These are phyloP conservation scores for Gentiana dahurica DNA, from an alignment of 257 asterid genomes.

Conservation along the genomic window DNA sequence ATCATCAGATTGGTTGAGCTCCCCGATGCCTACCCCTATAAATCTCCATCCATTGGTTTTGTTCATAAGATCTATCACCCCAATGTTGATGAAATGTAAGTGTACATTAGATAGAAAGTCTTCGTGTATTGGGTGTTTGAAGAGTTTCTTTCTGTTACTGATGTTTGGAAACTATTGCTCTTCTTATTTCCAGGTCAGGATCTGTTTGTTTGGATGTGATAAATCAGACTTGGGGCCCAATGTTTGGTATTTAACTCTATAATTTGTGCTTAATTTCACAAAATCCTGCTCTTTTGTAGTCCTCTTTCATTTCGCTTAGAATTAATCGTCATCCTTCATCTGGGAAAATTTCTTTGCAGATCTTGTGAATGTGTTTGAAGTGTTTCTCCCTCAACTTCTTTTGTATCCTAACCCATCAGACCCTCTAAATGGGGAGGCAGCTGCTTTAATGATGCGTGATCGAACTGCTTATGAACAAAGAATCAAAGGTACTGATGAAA, in stretches of 20 bases:
- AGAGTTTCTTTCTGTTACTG: not conserved
- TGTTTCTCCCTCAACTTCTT: constrained; percentile 88
- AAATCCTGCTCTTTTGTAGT: too few relatives aligned
- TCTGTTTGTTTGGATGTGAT: constrained; percentile 94
- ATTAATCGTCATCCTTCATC: not conserved
- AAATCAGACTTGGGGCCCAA: constrained; percentile 99
- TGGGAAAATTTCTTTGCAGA: constrained; percentile 29
- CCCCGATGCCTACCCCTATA: constrained; percentile 94
- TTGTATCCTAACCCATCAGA: constrained; percentile 92
- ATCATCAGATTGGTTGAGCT: constrained; percentile 47
- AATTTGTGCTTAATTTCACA: constrained; percentile 1
- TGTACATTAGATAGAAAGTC: constrained; percentile 1
- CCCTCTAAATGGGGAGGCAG: constrained; percentile 97
- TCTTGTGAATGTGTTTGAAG: constrained; percentile 91
- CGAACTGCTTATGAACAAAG: constrained; percentile 64
- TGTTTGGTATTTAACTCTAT: constrained; percentile 49
- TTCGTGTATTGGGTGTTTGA: not conserved
- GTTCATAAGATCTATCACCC: constrained; percentile 91
- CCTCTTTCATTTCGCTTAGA: not conserved
- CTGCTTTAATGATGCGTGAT: constrained; percentile 89
- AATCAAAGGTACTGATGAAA: constrained; percentile 65
- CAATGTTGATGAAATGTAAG: constrained; percentile 91
- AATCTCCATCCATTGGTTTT: constrained; percentile 92
- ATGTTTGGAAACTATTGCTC: constrained; percentile 1
- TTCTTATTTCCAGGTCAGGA: constrained; percentile 67